Base-by-base conservation (phyloP, 768 basidiomycete species). In the Lyophyllum decastes region DNA sequence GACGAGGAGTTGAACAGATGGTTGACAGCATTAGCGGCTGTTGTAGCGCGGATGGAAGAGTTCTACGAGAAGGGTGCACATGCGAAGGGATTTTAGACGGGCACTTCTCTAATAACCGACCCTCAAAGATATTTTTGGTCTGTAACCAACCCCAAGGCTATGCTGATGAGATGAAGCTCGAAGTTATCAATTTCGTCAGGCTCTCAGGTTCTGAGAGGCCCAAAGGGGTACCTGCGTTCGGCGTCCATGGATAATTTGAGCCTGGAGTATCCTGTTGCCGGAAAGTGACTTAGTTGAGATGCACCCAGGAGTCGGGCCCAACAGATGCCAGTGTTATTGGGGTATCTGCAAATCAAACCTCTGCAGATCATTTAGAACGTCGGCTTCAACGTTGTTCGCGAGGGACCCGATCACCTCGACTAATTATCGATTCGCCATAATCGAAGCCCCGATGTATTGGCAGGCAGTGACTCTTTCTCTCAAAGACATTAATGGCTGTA, bases 41-140 rank as follows among this genome's bases (percentile, higher is more conserved):
- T 87, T 52, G 81, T 88, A 24, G 58, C 62, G 38, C 77, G 81
- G 54, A 73, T 90, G 74, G 76, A 83, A 62, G 72, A 71, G 6
- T 89, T 87, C 71, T 87, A 90, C 66, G 80, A 79, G 59, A 76
- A 82, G 60, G 86, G 83, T 40, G 78, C 76, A 16, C 79, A 89
- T 60, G 82, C 76, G 25, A 76, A 85, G 65, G 79, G 80, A 14
- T 74, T 82, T 49, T 82, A 69, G 55, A 24, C 51, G 3, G 24
- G 11, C 24, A n/a, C 22, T 53, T 3, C 24, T 49, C 16, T 40
- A 19, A 27, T 40, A 9, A 19, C 21, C 30, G 8, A 19, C 25
- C 10, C 5, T 33, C 19, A 30, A 47, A 38, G 11, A 16, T 25
- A 6, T 35, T 22, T 35, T 48, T 5, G 14, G 2, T 24, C 22